Evolutionary conservation across 2,329 filamentous ascomycete species (phyloP), one percentile per base, ranked within the genome.

Genomic region (Trichoderma semiorbis): DNA sequence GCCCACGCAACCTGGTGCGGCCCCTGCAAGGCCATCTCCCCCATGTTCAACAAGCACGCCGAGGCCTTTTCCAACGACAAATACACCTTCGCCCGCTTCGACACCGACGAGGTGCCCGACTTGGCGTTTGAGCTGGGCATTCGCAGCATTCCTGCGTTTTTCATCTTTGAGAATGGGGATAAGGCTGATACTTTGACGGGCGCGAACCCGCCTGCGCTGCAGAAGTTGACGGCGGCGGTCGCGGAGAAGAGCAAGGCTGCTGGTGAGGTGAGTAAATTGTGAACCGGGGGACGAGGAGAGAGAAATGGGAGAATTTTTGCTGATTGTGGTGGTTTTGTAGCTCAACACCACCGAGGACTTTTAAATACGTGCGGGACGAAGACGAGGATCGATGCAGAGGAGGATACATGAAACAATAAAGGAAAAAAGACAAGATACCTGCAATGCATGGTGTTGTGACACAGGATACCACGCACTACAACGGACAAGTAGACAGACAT

Each of bases 1-100:
- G 89, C 89, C 81, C 86, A 83, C 80, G 88, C 88, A 72, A 81
- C 85, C 76, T 90, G 88, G 88, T 90, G 88, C 80, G 84, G 83
- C 50, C 88, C 88, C 32, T 90, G 88, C 86, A 88, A 87, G 80
- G 81, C 82, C 75, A 89, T 90, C 77, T 85, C 86, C 26, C 88
- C 88, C 73, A 76, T 86, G 72, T 90, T 85, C 83, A 77, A 76
- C 72, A 81, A 84, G 77, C 83, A 88, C 67, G 84, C 87, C 60
- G 78, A 78, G 62, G 75, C 75, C 39, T 75, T 77, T 74, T 74
- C 78, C 70, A 74, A 82, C 21, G 81, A 84, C 66, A 79, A 81
- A 57, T 83, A 86, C 63, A 83, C 84, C 74, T 90, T 90, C 74
- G 87, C 86, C 77, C 88, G 88, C 80, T 84, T 90, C 79, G 85